Percentiles rank a stretch among this genome's conserved stretches.
Conservation (phyloP, 2,329 filamentous ascomycete genomes). For the Nemania diffusa region DNA sequence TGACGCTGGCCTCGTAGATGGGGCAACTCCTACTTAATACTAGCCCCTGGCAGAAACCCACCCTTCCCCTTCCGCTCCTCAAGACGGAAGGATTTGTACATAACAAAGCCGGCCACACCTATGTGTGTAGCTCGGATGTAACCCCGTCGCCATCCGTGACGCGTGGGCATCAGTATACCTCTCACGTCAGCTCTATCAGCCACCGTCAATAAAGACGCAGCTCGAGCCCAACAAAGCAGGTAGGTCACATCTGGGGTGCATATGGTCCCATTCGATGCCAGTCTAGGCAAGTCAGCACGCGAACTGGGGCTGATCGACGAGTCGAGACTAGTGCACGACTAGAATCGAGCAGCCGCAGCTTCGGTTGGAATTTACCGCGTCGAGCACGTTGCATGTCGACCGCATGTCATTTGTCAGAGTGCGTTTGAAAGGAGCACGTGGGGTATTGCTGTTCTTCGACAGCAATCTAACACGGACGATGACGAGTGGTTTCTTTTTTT, state of each 20-base stretch:
- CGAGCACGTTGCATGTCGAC: conserved; percentile 12
- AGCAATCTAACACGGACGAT: conserved; percentile 3
- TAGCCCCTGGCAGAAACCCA: background rate
- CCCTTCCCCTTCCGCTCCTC: too few relatives aligned
- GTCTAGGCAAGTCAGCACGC: background rate
- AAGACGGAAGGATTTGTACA: background rate
- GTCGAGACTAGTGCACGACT: background rate
- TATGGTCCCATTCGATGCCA: background rate
- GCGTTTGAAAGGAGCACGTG: conserved; percentile 9
- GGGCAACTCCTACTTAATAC: background rate
- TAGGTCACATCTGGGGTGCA: conserved; percentile 3
- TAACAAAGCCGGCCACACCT: background rate
- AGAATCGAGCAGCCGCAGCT: background rate
- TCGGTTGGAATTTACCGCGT: background rate
- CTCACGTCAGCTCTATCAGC: background rate
- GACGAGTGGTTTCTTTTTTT: background rate
- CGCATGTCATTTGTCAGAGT: conserved; percentile 4
- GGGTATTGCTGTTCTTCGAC: conserved; percentile 14
- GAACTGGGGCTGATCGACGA: background rate
- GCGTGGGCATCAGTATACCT: background rate
- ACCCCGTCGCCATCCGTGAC: background rate
- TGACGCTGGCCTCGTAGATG: background rate
- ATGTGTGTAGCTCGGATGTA: background rate
- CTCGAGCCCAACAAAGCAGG: background rate
- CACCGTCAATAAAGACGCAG: background rate